These are phyloP conservation scores for Verticillium zaregamsianum DNA, from an alignment of 2,329 filamentous ascomycete species.

Conservation along the genomic window DNA sequence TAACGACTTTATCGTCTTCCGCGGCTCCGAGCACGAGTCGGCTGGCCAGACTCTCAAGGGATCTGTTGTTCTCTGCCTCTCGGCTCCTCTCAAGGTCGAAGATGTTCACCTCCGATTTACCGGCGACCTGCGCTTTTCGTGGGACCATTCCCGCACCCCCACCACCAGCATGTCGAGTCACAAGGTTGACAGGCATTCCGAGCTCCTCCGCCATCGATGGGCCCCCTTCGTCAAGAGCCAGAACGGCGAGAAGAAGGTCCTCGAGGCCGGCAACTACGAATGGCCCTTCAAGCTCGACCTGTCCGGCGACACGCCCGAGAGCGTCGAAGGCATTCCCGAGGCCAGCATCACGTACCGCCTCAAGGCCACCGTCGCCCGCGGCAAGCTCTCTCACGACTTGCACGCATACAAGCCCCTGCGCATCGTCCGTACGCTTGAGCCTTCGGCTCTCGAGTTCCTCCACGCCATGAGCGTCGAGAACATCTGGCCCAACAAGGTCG, in stretches of 20 bases:
- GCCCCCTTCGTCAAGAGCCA: slow-evolving; percentile 56
- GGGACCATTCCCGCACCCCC: slow-evolving; percentile 48
- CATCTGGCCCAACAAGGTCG: slow-evolving; percentile 95
- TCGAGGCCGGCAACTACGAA: slow-evolving; percentile 75
- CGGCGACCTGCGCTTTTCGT: slow-evolving; percentile 65
- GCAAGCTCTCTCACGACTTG: slow-evolving; percentile 85
- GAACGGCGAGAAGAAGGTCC: slow-evolving; percentile 51
- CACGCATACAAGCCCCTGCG: slow-evolving; percentile 74
- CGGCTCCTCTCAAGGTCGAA: slow-evolving; percentile 64
- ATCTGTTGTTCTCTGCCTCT: slow-evolving; percentile 68
- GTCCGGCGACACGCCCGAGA: slow-evolving; percentile 74
- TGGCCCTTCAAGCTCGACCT: slow-evolving; percentile 74
- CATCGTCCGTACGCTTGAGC: slow-evolving; percentile 72
- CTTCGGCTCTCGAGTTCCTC: slow-evolving; percentile 70
- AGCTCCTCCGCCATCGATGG: slow-evolving; percentile 68
- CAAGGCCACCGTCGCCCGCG: slow-evolving; percentile 82
- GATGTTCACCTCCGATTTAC: slow-evolving; percentile 69
- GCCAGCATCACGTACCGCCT: slow-evolving; percentile 87
- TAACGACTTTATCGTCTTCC: slow-evolving; percentile 74
- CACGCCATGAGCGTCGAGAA: slow-evolving; percentile 96
- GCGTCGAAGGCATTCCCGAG: slow-evolving; percentile 82
- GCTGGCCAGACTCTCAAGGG: slow-evolving; percentile 72
- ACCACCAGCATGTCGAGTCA: slow-evolving; percentile 56
- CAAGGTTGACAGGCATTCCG: slow-evolving; percentile 53
- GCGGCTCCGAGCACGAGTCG: slow-evolving; percentile 70